These are phyloP conservation scores for Cyclotella baltica DNA, from an alignment of 108 stramenopile species.

Conservation along the genomic window DNA sequence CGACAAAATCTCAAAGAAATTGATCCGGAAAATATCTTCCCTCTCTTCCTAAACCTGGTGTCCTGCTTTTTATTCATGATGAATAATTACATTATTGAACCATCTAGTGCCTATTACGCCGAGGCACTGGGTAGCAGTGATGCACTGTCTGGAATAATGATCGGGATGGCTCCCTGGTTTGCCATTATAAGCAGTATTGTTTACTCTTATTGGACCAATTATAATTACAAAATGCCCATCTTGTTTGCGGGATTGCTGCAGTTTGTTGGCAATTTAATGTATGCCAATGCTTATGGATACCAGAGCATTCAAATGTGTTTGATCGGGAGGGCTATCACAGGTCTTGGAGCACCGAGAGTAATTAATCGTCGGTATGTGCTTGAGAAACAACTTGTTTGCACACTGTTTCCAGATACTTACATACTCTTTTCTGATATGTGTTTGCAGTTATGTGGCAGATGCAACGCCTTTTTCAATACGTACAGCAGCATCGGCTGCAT, in stretches of 20 bases:
- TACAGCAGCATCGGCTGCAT: conserved; percentile 71
- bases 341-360: conserved; percentile 81
- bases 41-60: conserved; percentile 71
- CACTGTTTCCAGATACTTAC: neutral
- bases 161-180: conserved; percentile 82
- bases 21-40: conserved; percentile 51
- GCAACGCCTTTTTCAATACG: conserved; percentile 67
- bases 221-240: conserved; percentile 73
- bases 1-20: conserved; percentile 34
- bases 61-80: conserved; percentile 87
- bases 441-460: conserved; percentile 77
- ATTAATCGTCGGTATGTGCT: conserved; percentile 68
- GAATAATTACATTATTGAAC: conserved; percentile 89
- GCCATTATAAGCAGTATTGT: conserved; percentile 66
- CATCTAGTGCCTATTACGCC: conserved; percentile 80
- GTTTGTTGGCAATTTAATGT: conserved; percentile 78
- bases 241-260: conserved; percentile 70
- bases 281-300: conserved; percentile 71
- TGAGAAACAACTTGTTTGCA: neutral
- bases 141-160: conserved; percentile 79
- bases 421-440: neutral
- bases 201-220: conserved; percentile 85
- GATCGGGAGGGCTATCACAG: conserved; percentile 75
- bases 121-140: conserved; percentile 74
- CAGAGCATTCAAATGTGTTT: conserved; percentile 70